Evolutionary conservation across 768 basidiomycete genomes (phyloP), one percentile per base, ranked within the genome.

Genomic region (Arthromyces matolae): DNA sequence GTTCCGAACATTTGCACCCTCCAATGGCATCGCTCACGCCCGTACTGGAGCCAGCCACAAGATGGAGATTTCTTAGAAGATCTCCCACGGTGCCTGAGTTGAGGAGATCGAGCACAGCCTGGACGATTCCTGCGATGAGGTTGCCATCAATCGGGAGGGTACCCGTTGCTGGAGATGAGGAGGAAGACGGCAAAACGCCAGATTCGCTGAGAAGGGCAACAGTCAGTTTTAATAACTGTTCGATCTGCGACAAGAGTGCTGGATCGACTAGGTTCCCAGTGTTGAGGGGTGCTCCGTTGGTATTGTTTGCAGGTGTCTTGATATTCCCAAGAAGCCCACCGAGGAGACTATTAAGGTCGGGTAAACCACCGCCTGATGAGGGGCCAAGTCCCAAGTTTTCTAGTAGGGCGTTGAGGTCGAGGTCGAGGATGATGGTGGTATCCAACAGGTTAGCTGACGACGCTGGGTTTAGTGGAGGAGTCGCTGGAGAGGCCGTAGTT

Each of bases 361-460:
- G 41, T 25, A 42, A 20, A 25, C 33, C 25, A 10, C 23, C 40
- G 3, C 31, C 36, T 12, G 22, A 23, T 25, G 19, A 35, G 3
- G 51, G 35, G 8, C 60, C 64, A 37, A 64, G 55, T 3, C 49
- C 56, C 4, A 65, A 42, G 16, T 34, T 55, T 44, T 61, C 46
- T 45, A 63, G 42, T 20, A 65, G 29, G 8, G 44, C 22, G 38
- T 62, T 58, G 18, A 65, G 45, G 23, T 63, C 57, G 13, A 64
- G 47, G 20, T 57, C 57, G 14, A 65, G 39, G 20, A 64, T 45
- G 35, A 63, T 51, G 16, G 61, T 61, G 24, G 47, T 41, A 38
- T 60, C 51, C 4, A 32, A 24, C 2, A 35, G 27, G 31, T 49
- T 48, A 14, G 42, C 32, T 3, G 32, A 25, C 16, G 35, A 33